These are phyloP conservation scores for Mycena pura DNA, from an alignment of 768 basidiomycete genomes.

Conservation along the genomic window DNA sequence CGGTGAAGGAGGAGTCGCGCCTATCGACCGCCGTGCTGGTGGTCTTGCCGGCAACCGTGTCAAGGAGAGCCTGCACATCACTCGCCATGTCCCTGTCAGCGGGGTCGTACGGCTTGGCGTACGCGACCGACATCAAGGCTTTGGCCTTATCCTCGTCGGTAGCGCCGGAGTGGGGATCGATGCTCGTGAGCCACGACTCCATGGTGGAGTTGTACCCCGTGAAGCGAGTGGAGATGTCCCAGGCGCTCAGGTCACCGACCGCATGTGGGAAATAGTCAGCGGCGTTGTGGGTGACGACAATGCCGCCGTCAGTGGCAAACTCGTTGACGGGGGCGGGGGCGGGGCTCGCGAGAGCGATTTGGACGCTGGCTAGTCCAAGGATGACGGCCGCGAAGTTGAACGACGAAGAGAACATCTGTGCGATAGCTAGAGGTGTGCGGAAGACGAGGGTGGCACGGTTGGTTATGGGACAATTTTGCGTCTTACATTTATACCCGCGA, in stretches of 20 bases:
- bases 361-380: constrained; percentile 7
- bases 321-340: not conserved
- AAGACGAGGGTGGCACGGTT: constrained; percentile 6
- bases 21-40: constrained; percentile 2
- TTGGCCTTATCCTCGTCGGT: constrained; percentile 6
- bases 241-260: constrained; percentile 5
- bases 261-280: constrained; percentile 8
- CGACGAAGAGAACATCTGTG: constrained; percentile 7
- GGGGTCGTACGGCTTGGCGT: constrained; percentile 8
- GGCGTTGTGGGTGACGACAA: constrained; percentile 5
- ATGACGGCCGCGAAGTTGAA: constrained; percentile 9
- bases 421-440: constrained; percentile 1
- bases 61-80: constrained; percentile 6
- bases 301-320: constrained; percentile 12
- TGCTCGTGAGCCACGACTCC: constrained; percentile 11
- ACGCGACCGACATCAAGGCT: constrained; percentile 6
- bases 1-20: constrained; percentile 4
- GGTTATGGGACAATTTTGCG: not conserved
- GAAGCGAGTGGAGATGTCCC: constrained; percentile 9
- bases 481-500: constrained; percentile 7
- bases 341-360: constrained; percentile 3
- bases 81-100: not conserved
- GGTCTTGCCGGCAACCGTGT: constrained; percentile 5
- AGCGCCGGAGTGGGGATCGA: constrained; percentile 6
- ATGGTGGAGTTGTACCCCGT: constrained; percentile 11